Conservation (phyloP, 116 monocot genomes). For the Cymodocea nodosa region DNA sequence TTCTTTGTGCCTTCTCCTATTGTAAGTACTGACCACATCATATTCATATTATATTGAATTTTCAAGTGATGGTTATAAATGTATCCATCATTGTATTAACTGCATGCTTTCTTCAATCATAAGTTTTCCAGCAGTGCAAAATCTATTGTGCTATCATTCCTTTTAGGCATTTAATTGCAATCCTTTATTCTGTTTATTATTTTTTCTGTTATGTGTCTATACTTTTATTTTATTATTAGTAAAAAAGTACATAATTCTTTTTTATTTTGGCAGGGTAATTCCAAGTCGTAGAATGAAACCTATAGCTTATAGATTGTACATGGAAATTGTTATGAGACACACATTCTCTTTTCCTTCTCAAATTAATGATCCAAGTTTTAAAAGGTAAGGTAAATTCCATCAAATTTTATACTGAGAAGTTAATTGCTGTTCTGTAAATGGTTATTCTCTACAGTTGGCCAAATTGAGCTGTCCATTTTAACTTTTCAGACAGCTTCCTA, state of each 20-base stretch:
- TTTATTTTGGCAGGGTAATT: slow-evolving; percentile 45
- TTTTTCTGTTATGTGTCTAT: neutral
- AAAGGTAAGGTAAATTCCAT: slow-evolving; percentile 12
- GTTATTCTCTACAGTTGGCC: too few species aligned
- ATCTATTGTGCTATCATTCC: neutral
- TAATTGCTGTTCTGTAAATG: too few species aligned
- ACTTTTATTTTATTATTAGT: neutral
- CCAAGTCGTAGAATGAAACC: slow-evolving; percentile 48
- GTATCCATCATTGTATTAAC: neutral
- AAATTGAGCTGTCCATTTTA: too few species aligned
- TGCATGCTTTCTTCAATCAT: neutral
- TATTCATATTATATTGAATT: too few species aligned
- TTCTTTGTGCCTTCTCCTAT: too few species aligned
- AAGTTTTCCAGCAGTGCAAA: neutral
- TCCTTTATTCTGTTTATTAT: neutral
- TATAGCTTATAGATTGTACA: slow-evolving; percentile 68
- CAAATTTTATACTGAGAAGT: too few species aligned
- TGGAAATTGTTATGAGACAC: slow-evolving; percentile 80
- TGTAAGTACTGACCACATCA: too few species aligned
- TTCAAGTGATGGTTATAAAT: too few species aligned
- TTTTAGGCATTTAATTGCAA: neutral
- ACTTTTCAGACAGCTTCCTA: too few species aligned
- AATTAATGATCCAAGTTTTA: slow-evolving; percentile 40
- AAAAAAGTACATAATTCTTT: neutral
- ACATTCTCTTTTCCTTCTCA: slow-evolving; percentile 51